Base-by-base conservation (phyloP, 169 alveolate genomes). In the Neospora caninum region DNA sequence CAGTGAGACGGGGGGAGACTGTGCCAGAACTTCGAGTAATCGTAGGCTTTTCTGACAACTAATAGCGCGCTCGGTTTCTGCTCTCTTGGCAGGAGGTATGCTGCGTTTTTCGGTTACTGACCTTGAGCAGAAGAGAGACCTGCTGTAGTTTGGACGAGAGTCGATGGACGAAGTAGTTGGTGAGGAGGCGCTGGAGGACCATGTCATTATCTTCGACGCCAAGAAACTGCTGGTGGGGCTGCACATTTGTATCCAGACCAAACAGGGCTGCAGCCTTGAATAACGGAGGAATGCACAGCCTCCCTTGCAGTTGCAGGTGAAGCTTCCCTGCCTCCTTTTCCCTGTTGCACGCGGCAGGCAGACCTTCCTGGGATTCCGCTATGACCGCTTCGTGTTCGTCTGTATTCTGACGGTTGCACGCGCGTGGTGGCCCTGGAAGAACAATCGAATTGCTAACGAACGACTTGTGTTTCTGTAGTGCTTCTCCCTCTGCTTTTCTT, bases 131-230 rank as follows among this genome's bases (percentile, higher is more conserved):
- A 39, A 82, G 67, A 22, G 89, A 41, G 31, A 82, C 89, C 67
- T 82, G 69, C 38, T 82, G 89, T 31, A 43, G 89, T 82, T 41
- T 41, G 70, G 89, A 36, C n/a, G 89, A 82, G 31, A 82, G 89
- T 42, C 67, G 13, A 49, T 41, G 89, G 22, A 43, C 67, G 89
- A 41, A 82, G 89, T 82, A 82, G 89, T 82, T 82, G 89, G 70
- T 82, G 49, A 82, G 67, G 58, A 82, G 89, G 25, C 67, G 89
- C 67, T 82, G 89, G 67, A 82, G 41, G 39, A 36, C 89, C 70
- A 82, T 42, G 89, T 82, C 89, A 43, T 82, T 82, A 0, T 82
- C 89, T 45, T 82, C 89, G 42, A 82, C 67, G 4, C 89, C 89
- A 41, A 82, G 89, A n/a, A 82, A 82, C 31, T 39, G 89, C 89